Base-by-base conservation (phyloP, 208 protist species). In the Leishmania tropica region DNA sequence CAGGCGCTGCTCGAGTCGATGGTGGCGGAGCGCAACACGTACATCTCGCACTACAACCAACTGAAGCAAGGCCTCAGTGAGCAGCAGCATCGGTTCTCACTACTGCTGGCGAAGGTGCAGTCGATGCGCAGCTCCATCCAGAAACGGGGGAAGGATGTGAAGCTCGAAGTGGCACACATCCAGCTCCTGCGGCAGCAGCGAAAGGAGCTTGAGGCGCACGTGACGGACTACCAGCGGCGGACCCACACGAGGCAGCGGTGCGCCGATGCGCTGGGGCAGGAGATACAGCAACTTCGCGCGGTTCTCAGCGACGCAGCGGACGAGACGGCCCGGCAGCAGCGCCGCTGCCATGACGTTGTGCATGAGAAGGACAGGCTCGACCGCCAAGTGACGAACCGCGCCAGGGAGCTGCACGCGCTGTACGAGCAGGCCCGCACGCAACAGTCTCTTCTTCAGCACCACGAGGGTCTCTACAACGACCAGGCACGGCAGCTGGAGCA, bases 401-500 rank as follows among this genome's bases (percentile, higher is more conserved):
- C 99, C 70, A 94, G 98, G 83, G 98, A 99, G 89, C 90, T 99
- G 24, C 90, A 93, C 67, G 73, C 90, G 67, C 84, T 99, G 15
- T 99, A 99, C 87, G 98, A 99, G 79, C 98, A 98, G 83, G 96
- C 99, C n/a, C 97, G 95, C 80, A 96, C 99, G 35, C 97, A 99
- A 82, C 88, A 98, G 85, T 87, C 92, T 21, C 94, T 95, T 47
- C 89, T 99, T 7, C 87, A 93, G 79, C 99, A 99, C 77, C 98
- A 98, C 62, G 98, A 99, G 87, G 80, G 86, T 21, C 91, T 99
- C 83, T 99, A 99, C 89, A 80, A 80, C 11, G 95, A 99, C 70
- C 86, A 95, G 21, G 79, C 94, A 3, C 80, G 74, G 24, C 88
- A 93, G 56, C 84, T 96, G 73, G 81, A 90, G 56, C 83, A 95